Evolutionary conservation across 2,329 filamentous ascomycete genomes (phyloP).

Genomic region (Neospermospora avenae): DNA sequence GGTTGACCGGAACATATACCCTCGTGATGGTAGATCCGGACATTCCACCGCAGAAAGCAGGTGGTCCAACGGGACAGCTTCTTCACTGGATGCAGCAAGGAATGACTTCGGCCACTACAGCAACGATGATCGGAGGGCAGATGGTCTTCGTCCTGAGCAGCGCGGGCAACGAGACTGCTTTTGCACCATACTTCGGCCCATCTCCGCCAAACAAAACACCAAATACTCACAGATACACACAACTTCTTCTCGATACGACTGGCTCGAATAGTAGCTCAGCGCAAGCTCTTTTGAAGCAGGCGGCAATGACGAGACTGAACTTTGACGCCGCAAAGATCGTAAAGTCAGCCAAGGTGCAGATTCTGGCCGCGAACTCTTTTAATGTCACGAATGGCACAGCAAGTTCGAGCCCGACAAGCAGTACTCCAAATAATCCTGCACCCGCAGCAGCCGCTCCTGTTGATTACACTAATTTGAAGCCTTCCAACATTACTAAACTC

Average conservation of each 20-base stretch:
- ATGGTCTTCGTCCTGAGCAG: conserved; percentile 26
- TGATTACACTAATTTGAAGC: background rate
- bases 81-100: conserved; percentile 34
- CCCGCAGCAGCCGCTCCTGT: background rate
- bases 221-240: conserved; percentile 29
- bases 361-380: conserved; percentile 27
- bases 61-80: conserved; percentile 24
- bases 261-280: conserved; percentile 5
- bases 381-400: conserved; percentile 25
- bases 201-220: conserved; percentile 27
- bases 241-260: conserved; percentile 30
- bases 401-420: conserved; percentile 5
- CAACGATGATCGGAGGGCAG: conserved; percentile 24
- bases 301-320: conserved; percentile 13
- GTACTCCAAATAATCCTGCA: background rate
- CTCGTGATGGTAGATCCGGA: conserved; percentile 34
- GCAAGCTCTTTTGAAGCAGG: conserved; percentile 7
- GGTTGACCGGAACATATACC: conserved; percentile 28
- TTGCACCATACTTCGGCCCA: conserved; percentile 27
- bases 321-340: conserved; percentile 25
- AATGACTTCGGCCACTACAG: conserved; percentile 23
- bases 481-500: background rate
- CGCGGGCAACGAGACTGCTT: conserved; percentile 21
- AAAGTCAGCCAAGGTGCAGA: conserved; percentile 13
- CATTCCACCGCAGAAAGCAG: conserved; percentile 23